phyloP scores from a whole-genome alignment of 352 stramenopile genomes.

The Aphanomyces euteiches region DNA sequence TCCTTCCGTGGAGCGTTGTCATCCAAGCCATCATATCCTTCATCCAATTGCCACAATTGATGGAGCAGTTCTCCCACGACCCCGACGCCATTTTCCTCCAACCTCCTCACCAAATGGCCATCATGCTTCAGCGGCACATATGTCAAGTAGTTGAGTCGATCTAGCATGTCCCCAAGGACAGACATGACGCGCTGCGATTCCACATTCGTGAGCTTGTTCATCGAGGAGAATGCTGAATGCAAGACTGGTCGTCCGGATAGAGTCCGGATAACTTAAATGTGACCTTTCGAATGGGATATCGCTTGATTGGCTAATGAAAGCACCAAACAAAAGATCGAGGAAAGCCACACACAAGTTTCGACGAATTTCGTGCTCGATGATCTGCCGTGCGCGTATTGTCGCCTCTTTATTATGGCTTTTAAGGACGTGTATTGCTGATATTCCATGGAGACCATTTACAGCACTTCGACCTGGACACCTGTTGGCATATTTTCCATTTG shows the following conservation, averaged over 20 bases:
- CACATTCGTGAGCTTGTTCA: slow-evolving; percentile 87
- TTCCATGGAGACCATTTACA: slow-evolving; percentile 14
- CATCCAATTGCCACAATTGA: slow-evolving; percentile 75
- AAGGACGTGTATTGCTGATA: background rate
- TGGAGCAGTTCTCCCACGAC: slow-evolving; percentile 57
- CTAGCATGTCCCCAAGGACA: slow-evolving; percentile 79
- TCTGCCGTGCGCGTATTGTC: background rate
- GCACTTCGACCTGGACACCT: slow-evolving; percentile 19
- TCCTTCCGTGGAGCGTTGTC: slow-evolving; percentile 45
- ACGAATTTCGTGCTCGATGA: slow-evolving; percentile 8
- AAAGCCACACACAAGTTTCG: slow-evolving; percentile 11
- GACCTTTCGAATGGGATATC: background rate
- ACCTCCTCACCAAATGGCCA: slow-evolving; percentile 44
- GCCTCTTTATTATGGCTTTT: background rate
- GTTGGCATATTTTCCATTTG: slow-evolving; percentile 23
- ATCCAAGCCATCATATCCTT: slow-evolving; percentile 62
- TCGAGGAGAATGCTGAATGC: slow-evolving; percentile 27
- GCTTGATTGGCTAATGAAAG: background rate
- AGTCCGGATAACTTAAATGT: background rate
- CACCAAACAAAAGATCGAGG: slow-evolving; percentile 3
- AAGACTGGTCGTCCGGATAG: background rate
- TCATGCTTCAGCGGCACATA: slow-evolving; percentile 71
- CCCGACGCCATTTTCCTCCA: slow-evolving; percentile 62
- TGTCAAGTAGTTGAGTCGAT: slow-evolving; percentile 81
- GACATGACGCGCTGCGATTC: slow-evolving; percentile 86